Percentiles rank a stretch among this genome's conserved stretches.
phyloP scores from a whole-genome alignment of 495 filamentous ascomycete genomes.

The Arthonia radiata region DNA sequence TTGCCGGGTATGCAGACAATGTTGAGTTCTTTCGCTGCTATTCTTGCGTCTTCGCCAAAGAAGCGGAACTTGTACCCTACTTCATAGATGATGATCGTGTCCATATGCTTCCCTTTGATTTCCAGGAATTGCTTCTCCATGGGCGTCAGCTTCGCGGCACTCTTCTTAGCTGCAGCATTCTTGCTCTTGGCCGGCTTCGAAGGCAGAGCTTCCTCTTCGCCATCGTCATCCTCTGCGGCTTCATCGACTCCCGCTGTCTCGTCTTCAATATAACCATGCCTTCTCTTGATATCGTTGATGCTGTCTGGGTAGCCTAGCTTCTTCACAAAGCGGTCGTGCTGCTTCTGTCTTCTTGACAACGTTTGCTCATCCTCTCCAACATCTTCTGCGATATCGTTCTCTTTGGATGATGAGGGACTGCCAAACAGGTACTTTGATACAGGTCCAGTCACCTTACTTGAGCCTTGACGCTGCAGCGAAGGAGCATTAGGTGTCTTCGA shows the following conservation, averaged over 20 bases:
- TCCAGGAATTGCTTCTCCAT: conserved; percentile 85
- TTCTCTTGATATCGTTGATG: conserved; percentile 38
- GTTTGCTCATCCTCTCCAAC: too few species aligned
- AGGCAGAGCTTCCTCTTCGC: conserved; percentile 22
- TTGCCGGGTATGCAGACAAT: conserved; percentile 97
- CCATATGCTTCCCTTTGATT: conserved; percentile 77
- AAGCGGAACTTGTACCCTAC: conserved; percentile 97
- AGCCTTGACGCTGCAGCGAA: too few species aligned
- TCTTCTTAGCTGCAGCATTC: conserved; percentile 36
- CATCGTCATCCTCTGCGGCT: conserved; percentile 10
- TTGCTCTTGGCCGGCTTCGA: conserved; percentile 34
- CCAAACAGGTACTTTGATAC: too few species aligned
- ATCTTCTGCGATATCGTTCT: too few species aligned
- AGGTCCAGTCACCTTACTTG: too few species aligned
- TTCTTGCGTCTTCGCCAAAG: conserved; percentile 88
- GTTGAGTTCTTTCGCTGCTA: conserved; percentile 70
- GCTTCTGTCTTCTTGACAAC: conserved; percentile 39
- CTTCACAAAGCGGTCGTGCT: conserved; percentile 73
- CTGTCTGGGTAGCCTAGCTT: conserved; percentile 70
- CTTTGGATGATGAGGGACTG: too few species aligned
- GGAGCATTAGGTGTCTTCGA: too few species aligned
- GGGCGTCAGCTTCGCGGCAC: conserved; percentile 57
- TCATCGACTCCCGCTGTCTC: conserved; percentile 17
- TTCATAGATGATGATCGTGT: conserved; percentile 71
- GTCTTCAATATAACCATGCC: conserved; percentile 25